A percentile compares a stretch with the other conserved stretches of the same genome.
Conservation (phyloP, 257 asterid genomes). For the Prunella vulgaris region DNA sequence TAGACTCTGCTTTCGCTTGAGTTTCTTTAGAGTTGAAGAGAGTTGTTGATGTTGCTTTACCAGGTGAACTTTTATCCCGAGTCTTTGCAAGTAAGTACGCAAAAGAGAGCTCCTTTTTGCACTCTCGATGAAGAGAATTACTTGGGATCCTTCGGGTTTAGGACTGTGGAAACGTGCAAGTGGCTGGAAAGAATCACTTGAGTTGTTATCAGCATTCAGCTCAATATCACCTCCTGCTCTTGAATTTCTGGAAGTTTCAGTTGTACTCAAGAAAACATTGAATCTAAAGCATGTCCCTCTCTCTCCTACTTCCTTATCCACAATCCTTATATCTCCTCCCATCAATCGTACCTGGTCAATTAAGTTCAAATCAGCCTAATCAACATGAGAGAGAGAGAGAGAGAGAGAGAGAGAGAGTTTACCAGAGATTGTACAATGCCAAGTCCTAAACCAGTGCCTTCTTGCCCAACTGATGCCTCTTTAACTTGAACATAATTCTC, state of each 20-base stretch:
- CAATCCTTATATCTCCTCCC: slow-evolving; percentile 71
- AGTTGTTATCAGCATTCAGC: slow-evolving; percentile 2
- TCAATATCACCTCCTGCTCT: slow-evolving; percentile 27
- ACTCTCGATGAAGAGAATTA: slow-evolving; percentile 48
- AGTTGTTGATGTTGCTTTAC: slow-evolving; percentile 47
- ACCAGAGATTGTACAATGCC: slow-evolving; percentile 87
- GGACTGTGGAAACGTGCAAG: slow-evolving; percentile 26
- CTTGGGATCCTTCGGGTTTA: slow-evolving; percentile 41
- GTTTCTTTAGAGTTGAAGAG: slow-evolving; percentile 32
- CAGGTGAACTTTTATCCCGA: slow-evolving; percentile 45
- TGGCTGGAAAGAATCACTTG: slow-evolving; percentile 24
- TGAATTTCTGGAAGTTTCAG: slow-evolving; percentile 1
- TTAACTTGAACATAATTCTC: slow-evolving; percentile 79
- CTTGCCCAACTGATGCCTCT: slow-evolving; percentile 41
- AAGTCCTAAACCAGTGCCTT: slow-evolving; percentile 82
- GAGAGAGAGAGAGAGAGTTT: background rate
- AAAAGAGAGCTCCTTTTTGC: slow-evolving; percentile 40
- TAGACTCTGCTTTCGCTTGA: slow-evolving; percentile 27
- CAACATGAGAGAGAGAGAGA: background rate
- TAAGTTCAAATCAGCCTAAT: background rate
- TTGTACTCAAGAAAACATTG: slow-evolving; percentile 26
- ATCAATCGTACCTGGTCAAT: slow-evolving; percentile 64
- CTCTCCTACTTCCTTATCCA: slow-evolving; percentile 53
- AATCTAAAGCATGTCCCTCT: slow-evolving; percentile 61
- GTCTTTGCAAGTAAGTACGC: slow-evolving; percentile 42